Evolutionary conservation across 495 filamentous ascomycete genomes (phyloP).

Genomic region (Thermochaetoides thermophila): DNA sequence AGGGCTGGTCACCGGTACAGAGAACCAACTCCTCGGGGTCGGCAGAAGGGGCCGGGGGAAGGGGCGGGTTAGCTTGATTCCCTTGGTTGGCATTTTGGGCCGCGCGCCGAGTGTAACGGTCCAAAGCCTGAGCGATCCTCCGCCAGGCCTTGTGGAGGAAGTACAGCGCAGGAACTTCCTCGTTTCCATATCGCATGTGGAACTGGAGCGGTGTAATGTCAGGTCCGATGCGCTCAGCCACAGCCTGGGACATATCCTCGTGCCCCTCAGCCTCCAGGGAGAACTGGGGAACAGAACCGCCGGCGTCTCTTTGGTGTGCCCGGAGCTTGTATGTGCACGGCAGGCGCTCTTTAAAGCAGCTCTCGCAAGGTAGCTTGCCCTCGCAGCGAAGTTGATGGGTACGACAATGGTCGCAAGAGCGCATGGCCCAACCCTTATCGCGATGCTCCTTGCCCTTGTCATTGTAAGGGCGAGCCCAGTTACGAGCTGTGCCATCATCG

Average conservation of each 20-base stretch:
- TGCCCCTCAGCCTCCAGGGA: no score
- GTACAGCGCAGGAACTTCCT: slow-evolving; percentile 10
- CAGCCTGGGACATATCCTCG: neutral
- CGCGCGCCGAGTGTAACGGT: no score
- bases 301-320: no score
- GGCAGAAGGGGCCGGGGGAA: no score
- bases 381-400: slow-evolving; percentile 4
- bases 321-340: slow-evolving; percentile 10
- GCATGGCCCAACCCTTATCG: slow-evolving; percentile 8
- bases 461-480: slow-evolving; percentile 2
- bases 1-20: slow-evolving; percentile 9
- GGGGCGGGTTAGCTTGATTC: no score
- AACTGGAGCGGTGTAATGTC: slow-evolving; percentile 7
- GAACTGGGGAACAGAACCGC: no score
- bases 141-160: slow-evolving; percentile 16
- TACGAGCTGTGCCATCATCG: slow-evolving; percentile 3
- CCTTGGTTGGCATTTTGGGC: neutral
- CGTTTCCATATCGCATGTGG: slow-evolving; percentile 7
- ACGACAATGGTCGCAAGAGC: slow-evolving; percentile 13
- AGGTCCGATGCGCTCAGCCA: neutral
- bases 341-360: slow-evolving; percentile 9
- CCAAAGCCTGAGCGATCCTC: slow-evolving; percentile 6
- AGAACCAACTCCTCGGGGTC: neutral
- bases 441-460: slow-evolving; percentile 5
- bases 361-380: slow-evolving; percentile 10